Evolutionary conservation across 257 asterid genomes (phyloP).

Genomic region (Gentiana dahurica): DNA sequence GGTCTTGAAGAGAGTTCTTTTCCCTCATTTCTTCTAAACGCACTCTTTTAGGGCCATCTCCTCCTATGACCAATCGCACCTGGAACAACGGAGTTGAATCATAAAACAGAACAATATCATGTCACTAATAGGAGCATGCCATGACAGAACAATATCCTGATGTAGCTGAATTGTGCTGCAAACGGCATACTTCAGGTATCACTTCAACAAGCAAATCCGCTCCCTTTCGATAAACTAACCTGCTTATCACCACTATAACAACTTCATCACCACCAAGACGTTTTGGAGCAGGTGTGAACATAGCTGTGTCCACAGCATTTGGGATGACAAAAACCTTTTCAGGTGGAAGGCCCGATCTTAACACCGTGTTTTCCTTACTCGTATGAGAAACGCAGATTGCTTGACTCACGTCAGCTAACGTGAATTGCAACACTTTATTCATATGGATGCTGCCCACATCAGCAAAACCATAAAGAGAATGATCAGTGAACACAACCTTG

Average conservation of each 20-base stretch:
- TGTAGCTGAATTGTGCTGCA: constrained; percentile 68
- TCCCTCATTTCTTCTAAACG: constrained; percentile 97
- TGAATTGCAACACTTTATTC: constrained; percentile 94
- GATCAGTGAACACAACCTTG: constrained; percentile 94
- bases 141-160: background rate
- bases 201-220: constrained; percentile 95
- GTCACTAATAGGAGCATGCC: too few species aligned
- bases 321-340: constrained; percentile 91
- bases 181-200: constrained; percentile 76
- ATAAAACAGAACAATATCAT: background rate
- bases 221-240: constrained; percentile 92
- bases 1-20: constrained; percentile 93
- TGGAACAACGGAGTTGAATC: constrained; percentile 12
- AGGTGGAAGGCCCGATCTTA: constrained; percentile 93
- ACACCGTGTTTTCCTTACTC: constrained; percentile 86
- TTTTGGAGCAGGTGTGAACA: constrained; percentile 81
- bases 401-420: constrained; percentile 88
- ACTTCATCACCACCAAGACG: constrained; percentile 53
- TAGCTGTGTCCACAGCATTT: constrained; percentile 95
- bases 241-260: constrained; percentile 81
- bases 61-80: constrained; percentile 95
- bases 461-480: constrained; percentile 95
- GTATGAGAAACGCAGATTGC: constrained; percentile 98
- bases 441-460: constrained; percentile 95
- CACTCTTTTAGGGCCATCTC: constrained; percentile 98